Percentiles rank a stretch among this genome's conserved stretches.
phyloP scores from a whole-genome alignment of 495 filamentous ascomycete genomes.

The Penicillium crystallinum region DNA sequence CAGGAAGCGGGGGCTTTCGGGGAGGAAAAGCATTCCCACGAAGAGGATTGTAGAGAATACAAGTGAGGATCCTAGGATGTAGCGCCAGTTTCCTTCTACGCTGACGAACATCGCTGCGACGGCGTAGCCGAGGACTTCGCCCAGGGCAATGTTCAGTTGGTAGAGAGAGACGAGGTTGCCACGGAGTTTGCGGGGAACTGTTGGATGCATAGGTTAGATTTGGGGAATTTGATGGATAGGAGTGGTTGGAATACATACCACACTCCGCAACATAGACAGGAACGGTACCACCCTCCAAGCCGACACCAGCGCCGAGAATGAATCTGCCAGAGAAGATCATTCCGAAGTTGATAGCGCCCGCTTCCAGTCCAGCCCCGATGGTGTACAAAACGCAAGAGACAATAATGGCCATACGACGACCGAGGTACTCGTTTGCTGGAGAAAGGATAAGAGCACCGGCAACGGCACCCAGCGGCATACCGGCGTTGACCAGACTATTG shows the following conservation, averaged over 20 bases:
- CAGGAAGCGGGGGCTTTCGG: constrained; percentile 52
- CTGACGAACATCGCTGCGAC: constrained; percentile 57
- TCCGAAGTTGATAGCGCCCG: constrained; percentile 53
- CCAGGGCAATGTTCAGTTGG: constrained; percentile 59
- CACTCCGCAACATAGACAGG: constrained; percentile 51
- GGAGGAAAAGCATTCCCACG: constrained; percentile 55
- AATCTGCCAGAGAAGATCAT: constrained; percentile 58
- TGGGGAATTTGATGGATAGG: neutral
- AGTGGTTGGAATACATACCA: constrained; percentile 23
- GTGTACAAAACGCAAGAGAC: constrained; percentile 54
- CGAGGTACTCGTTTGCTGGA: constrained; percentile 53
- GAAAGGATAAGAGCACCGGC: constrained; percentile 54
- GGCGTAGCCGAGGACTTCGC: constrained; percentile 58
- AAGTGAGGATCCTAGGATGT: constrained; percentile 60
- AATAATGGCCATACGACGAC: constrained; percentile 54
- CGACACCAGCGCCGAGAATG: constrained; percentile 55
- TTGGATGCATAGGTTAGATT: constrained; percentile 27
- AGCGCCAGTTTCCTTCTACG: constrained; percentile 57
- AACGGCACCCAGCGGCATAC: constrained; percentile 57
- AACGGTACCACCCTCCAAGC: constrained; percentile 57
- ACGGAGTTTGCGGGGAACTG: constrained; percentile 47
- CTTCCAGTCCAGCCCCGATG: constrained; percentile 54
- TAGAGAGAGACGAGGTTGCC: constrained; percentile 59
- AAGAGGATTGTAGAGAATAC: constrained; percentile 58
- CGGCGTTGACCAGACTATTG: constrained; percentile 51